Base-by-base conservation (phyloP, 768 basidiomycete genomes). In the Roridomyces roridus region DNA sequence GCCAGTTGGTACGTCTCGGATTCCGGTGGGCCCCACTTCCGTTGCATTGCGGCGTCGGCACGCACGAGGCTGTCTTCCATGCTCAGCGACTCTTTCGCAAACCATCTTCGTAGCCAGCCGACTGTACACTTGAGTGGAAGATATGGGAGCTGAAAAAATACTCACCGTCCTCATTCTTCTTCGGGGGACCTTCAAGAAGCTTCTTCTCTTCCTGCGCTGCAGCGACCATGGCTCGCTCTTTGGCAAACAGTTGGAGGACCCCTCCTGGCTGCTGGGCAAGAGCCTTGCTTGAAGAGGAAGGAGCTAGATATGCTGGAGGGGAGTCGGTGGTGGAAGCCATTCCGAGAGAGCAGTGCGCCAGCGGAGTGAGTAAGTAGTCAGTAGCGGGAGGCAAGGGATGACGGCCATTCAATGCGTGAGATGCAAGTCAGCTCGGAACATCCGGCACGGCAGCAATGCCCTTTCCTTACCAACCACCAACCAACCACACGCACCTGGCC, bases 1-100 rank as follows among this genome's bases (percentile, higher is more conserved):
- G 46, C 46, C 31, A 47, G 24, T 34, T 47, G 46, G 35, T 36
- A 47, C 17, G 46, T 35, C 31, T 47, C 46, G 15, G 46, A 47
- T 21, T 47, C 46, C 15, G 46, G 46, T 24, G 28, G 11, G 23
- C 46, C 46, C 46, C 46, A 47, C 36, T 34, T 36, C 15, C 31
- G 31, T 20, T 20, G 24, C 46, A 47, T 47, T 23, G 34, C 46
- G 23, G 31, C 46, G 24, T 47, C 46, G 34, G 46, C 46, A 34
- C 46, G 46, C 29, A 34, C 46, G n/a, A 47, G 34, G 20, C 25
- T 21, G 46, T 47, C 46, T 36, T 47, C 46, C 46, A 35, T 21
- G 31, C 23, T 47, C 28, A 31, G n/a, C 44, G 28, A 29, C 28
- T 46, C 34, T 46, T 29, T 46, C 26, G 21, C 44, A 17, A 46